phyloP scores from a whole-genome alignment of 768 basidiomycete genomes.

The Amanita rimosa region DNA sequence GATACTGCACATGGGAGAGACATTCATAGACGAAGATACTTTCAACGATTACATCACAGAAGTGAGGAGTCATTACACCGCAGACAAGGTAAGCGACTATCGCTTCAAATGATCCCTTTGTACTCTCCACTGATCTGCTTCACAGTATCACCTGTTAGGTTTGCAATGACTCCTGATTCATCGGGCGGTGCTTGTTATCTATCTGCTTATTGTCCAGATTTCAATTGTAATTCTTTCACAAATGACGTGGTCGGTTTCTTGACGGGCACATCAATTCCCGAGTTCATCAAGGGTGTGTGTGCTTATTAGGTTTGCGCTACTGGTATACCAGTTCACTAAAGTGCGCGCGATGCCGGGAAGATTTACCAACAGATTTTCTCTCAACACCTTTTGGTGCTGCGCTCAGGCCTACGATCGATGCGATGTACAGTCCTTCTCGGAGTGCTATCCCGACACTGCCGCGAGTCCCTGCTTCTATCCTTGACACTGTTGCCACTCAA shows the following conservation, averaged over 20 bases:
- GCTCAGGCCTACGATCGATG: constrained; percentile 83
- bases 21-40: constrained; percentile 71
- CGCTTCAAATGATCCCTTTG: background rate
- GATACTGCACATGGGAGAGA: constrained; percentile 67
- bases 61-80: constrained; percentile 73
- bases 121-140: background rate
- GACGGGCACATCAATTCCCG: constrained; percentile 72
- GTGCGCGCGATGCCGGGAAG: constrained; percentile 20
- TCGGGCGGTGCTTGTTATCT: background rate
- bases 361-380: constrained; percentile 73
- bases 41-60: constrained; percentile 76
- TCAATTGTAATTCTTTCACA: constrained; percentile 94
- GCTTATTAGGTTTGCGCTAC: too few species aligned
- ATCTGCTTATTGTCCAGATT: constrained; percentile 35
- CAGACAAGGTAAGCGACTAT: constrained; percentile 58
- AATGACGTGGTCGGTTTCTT: constrained; percentile 82
- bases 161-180: constrained; percentile 6
- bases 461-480: constrained; percentile 31
- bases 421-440: constrained; percentile 62
- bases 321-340: too few species aligned
- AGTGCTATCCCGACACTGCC: constrained; percentile 23
- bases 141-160: constrained; percentile 82
- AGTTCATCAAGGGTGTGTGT: constrained; percentile 64
- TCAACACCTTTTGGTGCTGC: constrained; percentile 83
- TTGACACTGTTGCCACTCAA: constrained; percentile 46